phyloP scores from a whole-genome alignment of 2,329 filamentous ascomycete genomes.

The Trichoderma sp. region DNA sequence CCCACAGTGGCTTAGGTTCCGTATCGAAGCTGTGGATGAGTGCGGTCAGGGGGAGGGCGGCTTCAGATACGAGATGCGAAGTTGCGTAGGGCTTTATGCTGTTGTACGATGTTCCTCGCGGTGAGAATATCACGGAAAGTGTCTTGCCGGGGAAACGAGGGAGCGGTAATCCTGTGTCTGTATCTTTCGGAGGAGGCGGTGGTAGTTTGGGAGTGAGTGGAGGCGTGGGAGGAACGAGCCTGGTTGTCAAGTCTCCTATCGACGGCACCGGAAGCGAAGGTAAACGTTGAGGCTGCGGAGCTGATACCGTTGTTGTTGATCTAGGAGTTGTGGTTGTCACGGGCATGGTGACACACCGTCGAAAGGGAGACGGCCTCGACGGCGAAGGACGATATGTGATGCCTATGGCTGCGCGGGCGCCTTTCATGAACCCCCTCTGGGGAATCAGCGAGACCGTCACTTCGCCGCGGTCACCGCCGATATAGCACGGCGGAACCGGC shows the following conservation, averaged over 20 bases:
- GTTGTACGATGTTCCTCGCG: constrained; percentile 58
- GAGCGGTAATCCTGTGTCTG: constrained; percentile 35
- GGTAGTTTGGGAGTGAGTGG: constrained; percentile 34
- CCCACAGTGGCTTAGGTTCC: constrained; percentile 59
- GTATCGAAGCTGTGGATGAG: constrained; percentile 64
- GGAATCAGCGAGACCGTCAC: constrained; percentile 68
- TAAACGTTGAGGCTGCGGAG: constrained; percentile 14
- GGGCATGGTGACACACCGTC: neutral
- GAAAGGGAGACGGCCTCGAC: constrained; percentile 25
- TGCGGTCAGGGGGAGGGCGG: constrained; percentile 60
- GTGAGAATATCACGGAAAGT: constrained; percentile 62
- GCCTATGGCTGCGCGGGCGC: constrained; percentile 64
- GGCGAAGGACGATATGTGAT: constrained; percentile 67
- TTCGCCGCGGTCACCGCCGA: constrained; percentile 59
- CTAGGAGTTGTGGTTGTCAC: too few species aligned
- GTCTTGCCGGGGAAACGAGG: constrained; percentile 41
- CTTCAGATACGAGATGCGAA: constrained; percentile 53
- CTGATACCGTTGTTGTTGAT: neutral
- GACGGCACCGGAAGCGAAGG: constrained; percentile 14
- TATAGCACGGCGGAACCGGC: constrained; percentile 51
- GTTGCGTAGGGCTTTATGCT: constrained; percentile 55
- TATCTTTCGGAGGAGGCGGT: constrained; percentile 29
- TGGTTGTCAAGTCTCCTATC: neutral
- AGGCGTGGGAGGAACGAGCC: constrained; percentile 30
- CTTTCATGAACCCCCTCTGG: constrained; percentile 58